Percentiles rank a stretch among this genome's conserved stretches.
These are phyloP conservation scores for Petunia secreta DNA, from an alignment of 257 asterid genomes.

Conservation along the genomic window DNA sequence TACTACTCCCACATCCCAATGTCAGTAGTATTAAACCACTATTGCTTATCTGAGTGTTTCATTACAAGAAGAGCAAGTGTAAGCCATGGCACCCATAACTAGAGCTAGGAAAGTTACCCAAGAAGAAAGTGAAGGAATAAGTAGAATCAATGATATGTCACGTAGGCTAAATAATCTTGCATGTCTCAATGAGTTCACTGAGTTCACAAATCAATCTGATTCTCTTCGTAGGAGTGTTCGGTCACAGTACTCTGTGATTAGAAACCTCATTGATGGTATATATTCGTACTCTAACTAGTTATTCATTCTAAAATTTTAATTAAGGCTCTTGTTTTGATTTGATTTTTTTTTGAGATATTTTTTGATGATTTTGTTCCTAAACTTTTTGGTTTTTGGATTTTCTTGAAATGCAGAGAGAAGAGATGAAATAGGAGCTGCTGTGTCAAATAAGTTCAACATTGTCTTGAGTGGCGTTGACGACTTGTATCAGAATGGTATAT, in stretches of 20 bases:
- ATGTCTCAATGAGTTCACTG: not conserved
- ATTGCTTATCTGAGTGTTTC: not conserved
- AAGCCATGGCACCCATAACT: not conserved
- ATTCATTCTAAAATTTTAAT: not conserved
- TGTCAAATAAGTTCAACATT: constrained; percentile 14
- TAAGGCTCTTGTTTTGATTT: not conserved
- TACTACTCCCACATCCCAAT: not conserved
- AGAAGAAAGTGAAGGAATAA: not conserved
- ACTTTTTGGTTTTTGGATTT: not conserved
- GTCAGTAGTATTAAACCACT: not conserved
- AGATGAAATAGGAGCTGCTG: constrained; percentile 15
- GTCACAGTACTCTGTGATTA: not conserved
- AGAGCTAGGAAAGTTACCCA: constrained; percentile 1
- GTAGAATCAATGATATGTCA: not conserved
- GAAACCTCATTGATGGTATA: not conserved
- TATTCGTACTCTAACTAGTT: no score
- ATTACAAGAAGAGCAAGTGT: not conserved
- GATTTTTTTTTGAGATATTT: no score
- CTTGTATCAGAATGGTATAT: constrained; percentile 6
- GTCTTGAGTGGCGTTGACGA: not conserved
- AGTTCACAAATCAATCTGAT: not conserved
- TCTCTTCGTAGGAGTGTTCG: not conserved
- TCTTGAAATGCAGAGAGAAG: constrained; percentile 15
- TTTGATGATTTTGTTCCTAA: not conserved
- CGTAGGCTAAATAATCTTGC: not conserved